These are phyloP conservation scores for Malassezia japonica DNA, from an alignment of 1,284 basidiomycete genomes.

Conservation along the genomic window DNA sequence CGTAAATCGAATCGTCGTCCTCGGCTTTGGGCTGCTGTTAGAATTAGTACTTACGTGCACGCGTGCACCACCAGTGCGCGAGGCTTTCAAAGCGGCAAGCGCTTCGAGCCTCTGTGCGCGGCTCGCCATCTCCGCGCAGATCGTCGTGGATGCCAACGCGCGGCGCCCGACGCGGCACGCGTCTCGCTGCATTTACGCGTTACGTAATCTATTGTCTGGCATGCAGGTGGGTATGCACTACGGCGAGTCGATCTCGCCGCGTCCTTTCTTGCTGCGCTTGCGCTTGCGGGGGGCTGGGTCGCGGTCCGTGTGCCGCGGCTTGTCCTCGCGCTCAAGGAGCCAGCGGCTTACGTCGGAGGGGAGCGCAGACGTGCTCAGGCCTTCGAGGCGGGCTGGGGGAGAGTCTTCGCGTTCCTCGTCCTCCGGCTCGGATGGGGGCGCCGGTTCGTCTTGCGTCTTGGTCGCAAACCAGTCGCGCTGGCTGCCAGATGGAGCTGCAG, in stretches of 20 bases:
- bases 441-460: background rate
- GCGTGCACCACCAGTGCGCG: slow-evolving; percentile 25
- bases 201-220: slow-evolving; percentile 8
- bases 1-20: slow-evolving; percentile 59
- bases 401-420: background rate
- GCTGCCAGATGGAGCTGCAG: background rate
- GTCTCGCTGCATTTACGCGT: background rate
- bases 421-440: background rate
- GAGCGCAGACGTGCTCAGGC: slow-evolving; percentile 11
- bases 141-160: background rate
- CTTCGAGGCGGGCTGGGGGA: slow-evolving; percentile 7
- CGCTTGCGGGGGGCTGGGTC: background rate
- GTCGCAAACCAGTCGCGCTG: slow-evolving; percentile 1
- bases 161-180: background rate
- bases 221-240: background rate
- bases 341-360: slow-evolving; percentile 14
- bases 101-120: slow-evolving; percentile 35
- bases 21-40: slow-evolving; percentile 49
- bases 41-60: background rate
- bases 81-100: slow-evolving; percentile 42
- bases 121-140: slow-evolving; percentile 19
- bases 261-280: slow-evolving; percentile 10
- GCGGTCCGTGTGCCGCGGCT: background rate
- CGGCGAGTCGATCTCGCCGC: slow-evolving; percentile 1
- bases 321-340: slow-evolving; percentile 13